These are phyloP conservation scores for Coniosporium uncinatum DNA, from an alignment of 2,329 filamentous ascomycete genomes.

Conservation along the genomic window DNA sequence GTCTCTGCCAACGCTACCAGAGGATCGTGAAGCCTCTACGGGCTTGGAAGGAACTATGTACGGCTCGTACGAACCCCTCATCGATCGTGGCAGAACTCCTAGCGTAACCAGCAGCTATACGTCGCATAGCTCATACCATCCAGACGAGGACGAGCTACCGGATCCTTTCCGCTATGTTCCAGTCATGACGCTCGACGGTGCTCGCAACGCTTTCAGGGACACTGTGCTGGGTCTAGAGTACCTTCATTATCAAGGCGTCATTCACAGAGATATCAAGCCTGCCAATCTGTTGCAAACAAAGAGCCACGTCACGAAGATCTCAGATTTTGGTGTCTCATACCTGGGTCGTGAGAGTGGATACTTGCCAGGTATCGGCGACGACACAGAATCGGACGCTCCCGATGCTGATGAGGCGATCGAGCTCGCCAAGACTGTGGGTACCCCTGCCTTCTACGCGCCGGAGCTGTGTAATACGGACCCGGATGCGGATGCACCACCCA, in stretches of 20 bases:
- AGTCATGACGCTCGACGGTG: constrained; percentile 81
- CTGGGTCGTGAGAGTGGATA: constrained; percentile 73
- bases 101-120: constrained; percentile 75
- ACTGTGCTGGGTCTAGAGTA: constrained; percentile 93
- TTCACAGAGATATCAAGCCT: constrained; percentile 45
- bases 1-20: constrained; percentile 2
- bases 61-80: constrained; percentile 57
- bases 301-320: constrained; percentile 90
- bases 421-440: constrained; percentile 96
- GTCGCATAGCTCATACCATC: constrained; percentile 51
- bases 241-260: constrained; percentile 52
- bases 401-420: constrained; percentile 93
- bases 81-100: constrained; percentile 61
- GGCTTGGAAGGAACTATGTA: constrained; percentile 76
- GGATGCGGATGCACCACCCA: constrained; percentile 58
- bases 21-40: constrained; percentile 16
- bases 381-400: constrained; percentile 76
- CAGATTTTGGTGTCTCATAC: constrained; percentile 97
- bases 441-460: constrained; percentile 94
- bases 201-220: constrained; percentile 83
- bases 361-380: constrained; percentile 62
- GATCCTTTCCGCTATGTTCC: constrained; percentile 94
- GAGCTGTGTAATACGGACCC: constrained; percentile 89
- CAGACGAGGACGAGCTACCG: constrained; percentile 64
- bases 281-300: constrained; percentile 87